These are phyloP conservation scores for Setaria viridis DNA, from an alignment of 202 grass and related monocot species.

Conservation along the genomic window DNA sequence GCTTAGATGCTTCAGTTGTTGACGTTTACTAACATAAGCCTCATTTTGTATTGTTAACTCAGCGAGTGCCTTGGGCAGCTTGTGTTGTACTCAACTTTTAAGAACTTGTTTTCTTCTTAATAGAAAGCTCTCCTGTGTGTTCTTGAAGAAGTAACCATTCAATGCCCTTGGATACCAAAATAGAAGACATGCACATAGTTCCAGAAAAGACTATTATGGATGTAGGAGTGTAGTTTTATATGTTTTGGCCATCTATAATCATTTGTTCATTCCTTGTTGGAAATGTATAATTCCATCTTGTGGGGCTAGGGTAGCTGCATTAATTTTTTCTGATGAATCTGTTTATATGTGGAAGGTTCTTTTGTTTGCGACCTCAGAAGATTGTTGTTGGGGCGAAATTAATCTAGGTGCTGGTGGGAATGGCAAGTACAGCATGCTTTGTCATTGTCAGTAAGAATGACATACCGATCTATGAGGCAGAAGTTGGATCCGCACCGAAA, in stretches of 20 bases:
- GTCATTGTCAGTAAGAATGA: slow-evolving; percentile 89
- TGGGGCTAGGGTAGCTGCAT: neutral
- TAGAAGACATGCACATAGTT: slow-evolving; percentile 12
- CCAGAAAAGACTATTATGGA: neutral
- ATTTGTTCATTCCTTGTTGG: neutral
- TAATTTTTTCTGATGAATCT: neutral
- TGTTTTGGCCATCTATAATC: slow-evolving; percentile 28
- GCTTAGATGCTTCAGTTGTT: neutral
- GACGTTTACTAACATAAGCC: neutral
- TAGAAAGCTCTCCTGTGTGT: neutral
- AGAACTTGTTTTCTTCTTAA: neutral
- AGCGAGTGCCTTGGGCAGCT: neutral
- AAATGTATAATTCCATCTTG: slow-evolving; percentile 34
- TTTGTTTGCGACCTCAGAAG: slow-evolving; percentile 29
- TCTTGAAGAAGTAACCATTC: neutral
- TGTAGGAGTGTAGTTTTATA: neutral
- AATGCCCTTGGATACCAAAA: neutral
- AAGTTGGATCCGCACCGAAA: slow-evolving; percentile 76
- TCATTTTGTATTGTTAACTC: neutral
- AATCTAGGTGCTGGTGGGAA: slow-evolving; percentile 43
- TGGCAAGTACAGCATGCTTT: slow-evolving; percentile 91
- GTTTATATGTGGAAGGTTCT: slow-evolving; percentile 9
- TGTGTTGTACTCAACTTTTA: neutral
- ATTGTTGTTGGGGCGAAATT: slow-evolving; percentile 1
- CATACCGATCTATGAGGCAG: slow-evolving; percentile 91